Evolutionary conservation across 345 rosid genomes (phyloP), one percentile per base, ranked within the genome.

Genomic region (Camelina laxa): DNA sequence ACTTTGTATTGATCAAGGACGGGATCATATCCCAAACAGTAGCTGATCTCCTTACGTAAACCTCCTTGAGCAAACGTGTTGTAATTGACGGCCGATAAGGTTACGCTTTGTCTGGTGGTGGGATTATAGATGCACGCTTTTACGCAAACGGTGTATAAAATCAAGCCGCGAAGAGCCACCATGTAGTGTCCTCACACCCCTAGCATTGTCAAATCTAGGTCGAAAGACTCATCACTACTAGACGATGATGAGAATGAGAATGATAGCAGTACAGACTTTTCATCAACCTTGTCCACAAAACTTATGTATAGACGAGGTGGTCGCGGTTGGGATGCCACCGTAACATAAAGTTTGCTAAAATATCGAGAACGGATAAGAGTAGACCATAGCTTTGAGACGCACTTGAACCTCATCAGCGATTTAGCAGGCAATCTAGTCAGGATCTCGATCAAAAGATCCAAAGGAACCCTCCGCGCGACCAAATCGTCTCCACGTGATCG

Each of bases 1-100:
- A 62, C 53, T 62, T 63, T 63, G 15, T 63, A 63, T 44, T 44
- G 67, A 41, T 63, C 53, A 24, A 44, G 53, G 44, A 63, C 38
- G 24, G 54, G 68, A 45, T 63, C 67, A 9, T 44, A 4, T 62
- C 67, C 67, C 21, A 62, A 2, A 24, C 2, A 15, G 53, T 63
- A 63, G 39, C 4, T 3, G 64, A 16, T 11, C 9, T 0, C 9
- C 14, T 39, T 62, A 36, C 7, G 8, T 22, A 1, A 3, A 2
- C 1, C 13, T 61, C 21, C 2, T 21, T 14, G 35, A 2, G 35
- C 6, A 20, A 21, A 21, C 13, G 22, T 15, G 39, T 5, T 13
- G 54, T 51, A 22, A 42, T 14, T 14, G 22, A 63, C 15, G 2
- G 54, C 4, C 5, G 54, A 39, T 5, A 63, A 63, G 22, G 16